Evolutionary conservation across 169 alveolate species (phyloP), one percentile per base, ranked within the genome.

Genomic region (Eimeria maxima): DNA sequence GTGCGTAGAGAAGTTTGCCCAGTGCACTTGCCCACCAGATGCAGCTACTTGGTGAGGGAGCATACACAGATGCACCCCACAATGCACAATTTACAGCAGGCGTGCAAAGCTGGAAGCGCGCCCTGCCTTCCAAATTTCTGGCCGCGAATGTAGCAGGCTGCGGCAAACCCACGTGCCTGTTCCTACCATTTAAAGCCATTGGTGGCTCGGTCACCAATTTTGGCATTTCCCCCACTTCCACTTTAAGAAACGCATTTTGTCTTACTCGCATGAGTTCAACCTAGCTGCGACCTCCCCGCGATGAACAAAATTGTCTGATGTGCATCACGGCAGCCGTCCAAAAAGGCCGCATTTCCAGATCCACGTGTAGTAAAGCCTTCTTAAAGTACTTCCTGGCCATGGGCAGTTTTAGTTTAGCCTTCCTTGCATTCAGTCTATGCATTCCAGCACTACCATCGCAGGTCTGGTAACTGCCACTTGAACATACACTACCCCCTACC

Each of bases 341-440:
- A 16, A 8, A 69, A 69, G 29, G 47, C 78, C 16, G 60, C 3
- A 0, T 29, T 69, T 13, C 80, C 33, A 69, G 50, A 10, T 29
- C 50, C 80, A 29, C 45, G 7, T 16, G 10, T 3, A 14, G 80
- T 29, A 29, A 69, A 69, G 11, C 80, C 45, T 27, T 69, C 80
- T 33, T 69, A 10, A 69, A 27, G 80, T 69, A 69, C 80, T 69
- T 69, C 80, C 80, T 69, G 80, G 22, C 6, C 74, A 65, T 65
- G 33, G 38, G 33, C 38, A 65, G n/a, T 2, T 16, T 69, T 13
- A 0, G 22, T 69, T 0, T 16, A 4, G 80, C 8, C 80, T 8
- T 14, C 13, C 50, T 5, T 2, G 44, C 44, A 65, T 24, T 24
- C 44, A 6, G 76, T 4, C 50, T 24, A 4, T 69, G 80, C 80